Evolutionary conservation across 345 rosid genomes (phyloP), one percentile per base, ranked within the genome.

Genomic region (Salix caprea): DNA sequence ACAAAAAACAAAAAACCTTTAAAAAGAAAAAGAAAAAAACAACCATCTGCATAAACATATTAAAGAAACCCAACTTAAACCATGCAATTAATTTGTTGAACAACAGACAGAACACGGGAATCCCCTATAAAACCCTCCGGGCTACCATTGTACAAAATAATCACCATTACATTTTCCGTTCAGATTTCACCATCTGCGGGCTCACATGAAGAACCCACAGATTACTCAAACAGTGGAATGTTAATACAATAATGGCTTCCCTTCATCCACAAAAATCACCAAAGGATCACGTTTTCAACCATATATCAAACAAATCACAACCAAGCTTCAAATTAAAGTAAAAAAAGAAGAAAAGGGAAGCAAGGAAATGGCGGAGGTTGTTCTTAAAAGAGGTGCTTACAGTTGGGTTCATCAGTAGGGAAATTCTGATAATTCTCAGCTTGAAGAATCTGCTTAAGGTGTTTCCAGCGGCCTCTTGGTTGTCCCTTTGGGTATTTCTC

Each of bases 401-500:
- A 95, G 69, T 86, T 86, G 85, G 97, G 88, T 56, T 84, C 84
- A 50, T 91, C 87, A 14, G 88, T 89, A 77, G 91, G 86, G 67
- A 72, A 84, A 70, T 81, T 89, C 5, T 86, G 91, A 78, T 77
- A 87, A 82, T 83, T 89, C 84, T 93, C 96, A 42, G 97, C 93
- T 78, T 91, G 97, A 77, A 95, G 87, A 75, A 95, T 93, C 86
- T 91, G 99, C 91, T 95, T 95, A 85, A 93, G 97, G 76, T 93
- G 96, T 83, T 95, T 95, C 94, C 94, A 92, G 82, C 94, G 87
- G 65, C 91, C 89, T 72, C 89, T 89, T 18, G 96, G 67, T 77
- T 95, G 99, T 34, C 97, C 96, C 70, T 95, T 93, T 2, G 97
- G 97, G 82, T 90, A 95, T 80, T 95, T 95, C 42, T 95, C 93